Base-by-base conservation (phyloP, 495 filamentous ascomycete species). In the Neurospora pannonica region DNA sequence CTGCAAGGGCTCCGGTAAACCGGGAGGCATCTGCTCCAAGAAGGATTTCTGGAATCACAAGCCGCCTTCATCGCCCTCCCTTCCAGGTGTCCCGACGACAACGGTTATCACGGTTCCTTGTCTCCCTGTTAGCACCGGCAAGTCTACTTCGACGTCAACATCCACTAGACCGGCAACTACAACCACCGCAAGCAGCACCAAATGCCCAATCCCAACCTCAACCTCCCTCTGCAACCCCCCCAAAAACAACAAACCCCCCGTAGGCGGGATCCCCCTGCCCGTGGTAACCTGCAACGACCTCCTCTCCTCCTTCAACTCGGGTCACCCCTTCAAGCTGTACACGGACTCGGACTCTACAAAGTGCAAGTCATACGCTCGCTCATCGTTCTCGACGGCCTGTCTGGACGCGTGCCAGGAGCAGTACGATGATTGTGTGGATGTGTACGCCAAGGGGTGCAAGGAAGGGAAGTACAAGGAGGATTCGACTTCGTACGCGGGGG, bases 261-360 rank as follows among this genome's bases (percentile, higher is more conserved):
- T 87, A n/a, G 86, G 84, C 72, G 81, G 78, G 71, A 87, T 88
- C 40, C 78, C 76, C 10, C 78, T 86, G 8, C 86, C 85, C 34
- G 76, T 84, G 60, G 79, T 88, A 9, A 87, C 84, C 19, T 88
- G 86, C 82, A 88, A 88, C 81, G 84, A 88, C 72, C 70, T 85
- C 19, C 43, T 70, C 34, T 19, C 74, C 0, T 62, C 71, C 40
- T 67, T 31, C 1, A 1, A 2, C 6, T 67, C 54, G 28, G 54
- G 54, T 19, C 81, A 84, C 73, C 80, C 79, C 42, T 86, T 86
- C 82, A 88, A 88, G 79, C 76, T 83, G 15, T 88, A 87, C 81
- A 81, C 75, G 17, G 72, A 79, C 70, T 38, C 78, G 19, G 79
- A 86, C 39, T 78, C 76, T 60, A 31, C 36, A 19, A 78, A 80